These are phyloP conservation scores for Suhomyces sp. DNA, from an alignment of 805 yeast species.

Conservation along the genomic window DNA sequence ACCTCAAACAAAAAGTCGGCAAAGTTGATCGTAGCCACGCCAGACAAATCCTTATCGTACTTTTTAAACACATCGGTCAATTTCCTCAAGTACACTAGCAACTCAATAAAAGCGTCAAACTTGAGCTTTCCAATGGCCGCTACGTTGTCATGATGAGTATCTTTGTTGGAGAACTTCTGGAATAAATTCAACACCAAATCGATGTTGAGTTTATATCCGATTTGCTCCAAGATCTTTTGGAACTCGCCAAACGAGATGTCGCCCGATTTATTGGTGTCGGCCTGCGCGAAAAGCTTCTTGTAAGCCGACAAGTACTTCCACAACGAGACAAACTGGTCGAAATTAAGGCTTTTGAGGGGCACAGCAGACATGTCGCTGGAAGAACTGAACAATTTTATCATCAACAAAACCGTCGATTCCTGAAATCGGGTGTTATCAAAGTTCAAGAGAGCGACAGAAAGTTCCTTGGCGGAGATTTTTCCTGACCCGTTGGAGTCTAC, in stretches of 20 bases:
- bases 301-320: slow-evolving; percentile 70
- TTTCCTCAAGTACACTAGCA: slow-evolving; percentile 71
- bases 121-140: slow-evolving; percentile 46
- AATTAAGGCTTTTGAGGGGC: slow-evolving; percentile 29
- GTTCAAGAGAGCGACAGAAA: slow-evolving; percentile 56
- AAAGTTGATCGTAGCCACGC: slow-evolving; percentile 63
- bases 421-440: slow-evolving; percentile 63
- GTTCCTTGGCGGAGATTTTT: slow-evolving; percentile 52
- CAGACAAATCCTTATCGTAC: slow-evolving; percentile 71
- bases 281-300: slow-evolving; percentile 59
- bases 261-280: slow-evolving; percentile 57
- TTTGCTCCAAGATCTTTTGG: slow-evolving; percentile 56
- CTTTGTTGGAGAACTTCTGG: slow-evolving; percentile 48
- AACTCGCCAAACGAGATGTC: slow-evolving; percentile 66
- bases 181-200: slow-evolving; percentile 58
- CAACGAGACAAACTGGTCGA: slow-evolving; percentile 61
- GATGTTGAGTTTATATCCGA: slow-evolving; percentile 61
- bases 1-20: slow-evolving; percentile 62
- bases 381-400: slow-evolving; percentile 59
- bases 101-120: slow-evolving; percentile 80
- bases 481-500: slow-evolving; percentile 57
- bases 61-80: slow-evolving; percentile 76
- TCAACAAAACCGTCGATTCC: slow-evolving; percentile 55
- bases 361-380: slow-evolving; percentile 19
- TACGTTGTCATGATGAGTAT: slow-evolving; percentile 20